phyloP scores from a whole-genome alignment of 768 basidiomycete genomes.

The Rhodotorula graminis region DNA sequence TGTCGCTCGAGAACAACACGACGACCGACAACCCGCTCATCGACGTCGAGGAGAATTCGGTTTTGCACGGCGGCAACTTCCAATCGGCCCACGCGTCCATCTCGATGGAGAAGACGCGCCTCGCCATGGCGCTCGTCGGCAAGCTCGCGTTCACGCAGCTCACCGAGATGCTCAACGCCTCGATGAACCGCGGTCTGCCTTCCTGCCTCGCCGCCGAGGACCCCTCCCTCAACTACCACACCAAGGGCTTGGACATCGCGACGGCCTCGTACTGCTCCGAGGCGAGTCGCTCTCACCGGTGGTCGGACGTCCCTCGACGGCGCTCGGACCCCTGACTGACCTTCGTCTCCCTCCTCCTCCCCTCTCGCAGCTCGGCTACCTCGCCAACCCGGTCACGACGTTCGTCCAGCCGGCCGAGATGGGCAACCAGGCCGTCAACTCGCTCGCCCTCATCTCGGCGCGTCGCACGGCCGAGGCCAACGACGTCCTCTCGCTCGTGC shows the following conservation, averaged over 20 bases:
- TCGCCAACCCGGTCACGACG: slow-evolving; percentile 67
- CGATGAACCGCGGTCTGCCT: slow-evolving; percentile 76
- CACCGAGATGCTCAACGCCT: slow-evolving; percentile 71
- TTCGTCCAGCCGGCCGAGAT: slow-evolving; percentile 83
- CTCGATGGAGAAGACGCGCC: slow-evolving; percentile 69
- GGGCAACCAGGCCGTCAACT: slow-evolving; percentile 89
- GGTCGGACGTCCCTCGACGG: too few relatives aligned
- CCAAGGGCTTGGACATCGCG: slow-evolving; percentile 79
- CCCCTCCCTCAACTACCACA: slow-evolving; percentile 68
- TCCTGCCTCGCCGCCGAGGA: slow-evolving; percentile 49
- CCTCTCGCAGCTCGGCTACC: slow-evolving; percentile 56
- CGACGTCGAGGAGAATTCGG: slow-evolving; percentile 64
- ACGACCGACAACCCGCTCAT: slow-evolving; percentile 86
- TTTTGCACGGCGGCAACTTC: slow-evolving; percentile 73
- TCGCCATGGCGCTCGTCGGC: slow-evolving; percentile 65
- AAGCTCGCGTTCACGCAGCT: slow-evolving; percentile 64
- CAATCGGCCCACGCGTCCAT: slow-evolving; percentile 68
- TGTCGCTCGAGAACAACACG: slow-evolving; percentile 66
- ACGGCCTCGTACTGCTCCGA: slow-evolving; percentile 75
- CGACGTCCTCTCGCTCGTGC: slow-evolving; percentile 64
- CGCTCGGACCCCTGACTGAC: background rate
- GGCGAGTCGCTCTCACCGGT: background rate
- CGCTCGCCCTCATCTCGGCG: slow-evolving; percentile 75
- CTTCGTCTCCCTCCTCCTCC: too few relatives aligned
- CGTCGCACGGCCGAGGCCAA: slow-evolving; percentile 72